Evolutionary conservation across 2,329 filamentous ascomycete species (phyloP), one percentile per base, ranked within the genome.

Genomic region (Pseudogymnoascus pannorum): DNA sequence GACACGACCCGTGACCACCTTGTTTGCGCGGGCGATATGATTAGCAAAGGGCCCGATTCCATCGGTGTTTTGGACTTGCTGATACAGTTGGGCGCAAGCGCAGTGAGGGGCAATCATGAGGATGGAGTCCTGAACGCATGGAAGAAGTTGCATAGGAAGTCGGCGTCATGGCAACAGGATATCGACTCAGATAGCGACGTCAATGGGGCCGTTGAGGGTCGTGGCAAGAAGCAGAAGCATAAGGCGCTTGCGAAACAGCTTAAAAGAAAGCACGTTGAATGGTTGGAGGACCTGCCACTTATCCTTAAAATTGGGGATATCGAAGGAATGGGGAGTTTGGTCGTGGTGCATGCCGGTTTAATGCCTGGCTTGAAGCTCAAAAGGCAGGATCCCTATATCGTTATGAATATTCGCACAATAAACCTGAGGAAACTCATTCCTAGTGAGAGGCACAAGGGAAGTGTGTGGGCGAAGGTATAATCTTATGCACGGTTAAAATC

Each of bases 41-140:
- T 97, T 67, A 87, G 87, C 71, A 96, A 96, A 75, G 92, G 93
- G 0, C 91, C 92, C 9, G 87, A 96, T 74, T 93, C 89, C 31
- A 70, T 80, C 0, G 91, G 87, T 36, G 90, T 96, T 0, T 80
- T 97, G 57, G 83, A 88, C 62, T 79, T 92, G 42, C 87, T 91
- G 36, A 88, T 91, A 72, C 75, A 82, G 12, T 76, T 93, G 36
- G 83, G 84, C 58, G 92, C 93, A 20, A 90, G 87, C 29, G 90
- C 86, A 64, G 91, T 97, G 7, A 87, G 93, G 58, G 94, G 94
- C 16, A 97, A 97, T 75, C 90, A 96, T 75, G 94, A 99, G 72
- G 92, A 97, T 72, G 82, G 86, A 20, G 80, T 97, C 18, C 80
- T 97, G n/a, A 80, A 87, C 7, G 81, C 86, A 1, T 82, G 86